phyloP scores from a whole-genome alignment of 805 yeast genomes.

The Candida tallmaniae region DNA sequence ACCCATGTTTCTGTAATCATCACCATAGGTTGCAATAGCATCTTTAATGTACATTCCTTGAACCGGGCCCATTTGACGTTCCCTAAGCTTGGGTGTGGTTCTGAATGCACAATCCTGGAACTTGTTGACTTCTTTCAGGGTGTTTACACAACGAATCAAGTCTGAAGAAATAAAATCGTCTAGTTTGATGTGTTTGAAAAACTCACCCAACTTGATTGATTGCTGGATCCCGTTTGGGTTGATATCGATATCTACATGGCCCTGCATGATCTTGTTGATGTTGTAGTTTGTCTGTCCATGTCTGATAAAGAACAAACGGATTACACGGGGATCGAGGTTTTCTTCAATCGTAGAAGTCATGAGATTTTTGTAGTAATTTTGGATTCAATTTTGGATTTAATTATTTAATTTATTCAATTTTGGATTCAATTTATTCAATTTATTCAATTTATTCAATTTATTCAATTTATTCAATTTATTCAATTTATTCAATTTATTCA shows the following conservation, averaged over 20 bases:
- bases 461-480: too few species aligned
- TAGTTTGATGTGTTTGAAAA: slow-evolving; percentile 34
- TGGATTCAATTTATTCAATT: too few species aligned
- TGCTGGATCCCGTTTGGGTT: slow-evolving; percentile 61
- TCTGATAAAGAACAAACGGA: slow-evolving; percentile 61
- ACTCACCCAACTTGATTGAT: slow-evolving; percentile 50
- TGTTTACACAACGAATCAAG: slow-evolving; percentile 56
- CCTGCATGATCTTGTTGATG: slow-evolving; percentile 65
- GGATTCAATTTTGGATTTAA: too few species aligned
- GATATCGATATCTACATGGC: slow-evolving; percentile 64
- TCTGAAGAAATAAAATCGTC: slow-evolving; percentile 52
- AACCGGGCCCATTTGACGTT: slow-evolving; percentile 69
- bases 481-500: too few species aligned
- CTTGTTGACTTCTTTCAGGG: slow-evolving; percentile 42
- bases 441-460: too few species aligned
- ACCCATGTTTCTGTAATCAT: slow-evolving; percentile 59
- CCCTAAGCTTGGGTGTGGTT: slow-evolving; percentile 51
- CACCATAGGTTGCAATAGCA: slow-evolving; percentile 60
- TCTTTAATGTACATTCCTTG: slow-evolving; percentile 71
- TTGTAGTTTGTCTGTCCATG: slow-evolving; percentile 86
- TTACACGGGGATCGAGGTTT: slow-evolving; percentile 31
- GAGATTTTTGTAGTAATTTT: too few species aligned
- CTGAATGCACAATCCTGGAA: slow-evolving; percentile 14
- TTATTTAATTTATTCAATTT: too few species aligned
- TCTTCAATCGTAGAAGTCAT: slow-evolving; percentile 19